Evolutionary conservation across 1,139 yeast species (phyloP), one percentile per base, ranked within the genome.

Genomic region (Kluyveromyces sp.): DNA sequence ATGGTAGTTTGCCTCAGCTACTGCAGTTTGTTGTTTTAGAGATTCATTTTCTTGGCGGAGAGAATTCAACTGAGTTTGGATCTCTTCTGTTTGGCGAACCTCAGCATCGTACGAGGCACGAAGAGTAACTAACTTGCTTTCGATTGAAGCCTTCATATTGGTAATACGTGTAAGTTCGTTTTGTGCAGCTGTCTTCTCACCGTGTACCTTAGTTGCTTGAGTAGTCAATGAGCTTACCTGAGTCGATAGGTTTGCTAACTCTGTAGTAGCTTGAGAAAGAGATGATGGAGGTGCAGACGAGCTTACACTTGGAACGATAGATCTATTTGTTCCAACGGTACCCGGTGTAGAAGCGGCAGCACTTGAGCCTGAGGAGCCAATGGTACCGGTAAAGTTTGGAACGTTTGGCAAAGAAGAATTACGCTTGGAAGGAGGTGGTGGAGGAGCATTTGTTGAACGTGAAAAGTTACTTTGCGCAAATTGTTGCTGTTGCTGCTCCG

Each of bases 211-310:
- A 0, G 84, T 72, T 2, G 95, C 85, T 66, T 90, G 96, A 25
- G 76, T 68, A 2, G 89, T 76, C 53, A 89, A 72, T 0, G 96
- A 83, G 51, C 80, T 81, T 50, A 88, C 81, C 68, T 90, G 96
- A 58, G 83, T 87, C 1, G 95, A 84, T 42, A 85, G 74, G 57
- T 90, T 88, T 21, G 96, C 96, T 64, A 87, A 75, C 56, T 88
- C 96, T 3, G 92, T 78, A 15, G 94, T 81, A 3, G 95, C 90
- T 52, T 78, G 78, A 0, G 95, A 81, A 43, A 88, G 70, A 59
- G 83, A 81, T 28, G 81, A 79, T 1, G 88, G 77, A 4, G 79
- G 73, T 45, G 75, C 81, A 2, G 74, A 59, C 50, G 79, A 84
- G 0, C 83, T 81, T 45, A 78, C 64, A 50, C 80, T 87, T 44